Evolutionary conservation across 2,329 filamentous ascomycete genomes (phyloP).

Genomic region (Ophiocordyceps camponoti-floridani): DNA sequence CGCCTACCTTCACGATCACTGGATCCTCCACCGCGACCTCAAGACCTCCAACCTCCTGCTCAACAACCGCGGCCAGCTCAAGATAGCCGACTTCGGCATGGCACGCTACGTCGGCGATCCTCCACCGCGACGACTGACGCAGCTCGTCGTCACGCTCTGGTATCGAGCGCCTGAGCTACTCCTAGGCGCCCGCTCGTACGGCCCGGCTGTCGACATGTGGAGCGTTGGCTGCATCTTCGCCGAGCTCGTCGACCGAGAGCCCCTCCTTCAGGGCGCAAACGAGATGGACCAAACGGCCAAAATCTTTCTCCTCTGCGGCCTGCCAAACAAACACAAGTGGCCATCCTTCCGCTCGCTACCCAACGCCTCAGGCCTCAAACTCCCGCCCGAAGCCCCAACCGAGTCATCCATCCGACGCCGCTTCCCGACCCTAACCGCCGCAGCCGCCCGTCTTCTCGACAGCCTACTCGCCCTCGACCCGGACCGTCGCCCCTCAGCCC

Average conservation of each 20-base stretch:
- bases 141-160: constrained; percentile 93
- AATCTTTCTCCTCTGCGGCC: constrained; percentile 79
- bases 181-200: constrained; percentile 63
- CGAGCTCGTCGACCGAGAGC: constrained; percentile 70
- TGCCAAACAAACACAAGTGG: constrained; percentile 71
- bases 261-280: constrained; percentile 73
- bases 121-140: constrained; percentile 62
- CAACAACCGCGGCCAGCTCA: constrained; percentile 86
- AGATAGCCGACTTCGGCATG: constrained; percentile 97
- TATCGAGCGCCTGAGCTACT: constrained; percentile 86
- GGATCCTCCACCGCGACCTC: constrained; percentile 85
- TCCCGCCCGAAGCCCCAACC: constrained; percentile 32
- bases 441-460: constrained; percentile 53
- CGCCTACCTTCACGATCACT: constrained; percentile 70
- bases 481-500: constrained; percentile 47
- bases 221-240: constrained; percentile 91
- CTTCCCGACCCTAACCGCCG: constrained; percentile 66
- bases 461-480: constrained; percentile 62
- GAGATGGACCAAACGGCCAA: constrained; percentile 79
- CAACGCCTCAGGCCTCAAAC: constrained; percentile 62
- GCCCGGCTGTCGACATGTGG: constrained; percentile 76
- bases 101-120: constrained; percentile 76
- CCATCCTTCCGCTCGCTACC: constrained; percentile 73
- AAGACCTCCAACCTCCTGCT: constrained; percentile 90
- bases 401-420: constrained; percentile 48